Percentiles rank a stretch among this genome's conserved stretches.
Evolutionary conservation across 2,329 filamentous ascomycete species (phyloP).

Genomic region (Coniosporium tulheliwenetii): DNA sequence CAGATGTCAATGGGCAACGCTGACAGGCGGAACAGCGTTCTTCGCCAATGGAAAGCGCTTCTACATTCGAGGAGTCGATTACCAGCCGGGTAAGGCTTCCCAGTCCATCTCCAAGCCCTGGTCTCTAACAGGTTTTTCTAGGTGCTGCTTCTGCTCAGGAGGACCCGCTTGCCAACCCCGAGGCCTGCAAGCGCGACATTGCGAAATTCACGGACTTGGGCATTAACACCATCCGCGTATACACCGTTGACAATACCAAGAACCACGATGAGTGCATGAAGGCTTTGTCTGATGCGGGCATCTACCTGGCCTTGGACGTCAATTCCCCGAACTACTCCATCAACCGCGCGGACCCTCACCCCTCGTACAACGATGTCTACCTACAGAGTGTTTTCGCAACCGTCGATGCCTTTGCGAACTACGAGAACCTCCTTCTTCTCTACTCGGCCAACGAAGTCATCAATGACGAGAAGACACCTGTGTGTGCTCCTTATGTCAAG

Average conservation of each 20-base stretch:
- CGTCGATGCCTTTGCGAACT: slow-evolving; percentile 67
- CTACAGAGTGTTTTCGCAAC: slow-evolving; percentile 78
- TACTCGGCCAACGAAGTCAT: slow-evolving; percentile 72
- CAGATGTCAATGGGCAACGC: slow-evolving; percentile 1
- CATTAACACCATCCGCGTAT: slow-evolving; percentile 83
- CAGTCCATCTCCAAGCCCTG: not conserved
- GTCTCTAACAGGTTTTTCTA: slow-evolving; percentile 2
- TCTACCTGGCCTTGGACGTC: slow-evolving; percentile 84
- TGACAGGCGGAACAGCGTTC: slow-evolving; percentile 32
- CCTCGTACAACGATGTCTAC: slow-evolving; percentile 77
- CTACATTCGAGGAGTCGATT: slow-evolving; percentile 48
- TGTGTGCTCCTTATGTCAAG: slow-evolving; percentile 52
- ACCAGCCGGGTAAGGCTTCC: slow-evolving; percentile 36
- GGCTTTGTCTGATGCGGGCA: slow-evolving; percentile 63
- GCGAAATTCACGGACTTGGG: slow-evolving; percentile 69
- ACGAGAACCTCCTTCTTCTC: slow-evolving; percentile 75
- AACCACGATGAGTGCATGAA: slow-evolving; percentile 79
- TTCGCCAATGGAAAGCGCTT: slow-evolving; percentile 45
- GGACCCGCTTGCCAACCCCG: slow-evolving; percentile 62
- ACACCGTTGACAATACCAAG: slow-evolving; percentile 75
- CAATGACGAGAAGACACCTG: slow-evolving; percentile 45
- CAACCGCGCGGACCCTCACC: slow-evolving; percentile 56
- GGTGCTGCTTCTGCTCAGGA: slow-evolving; percentile 45
- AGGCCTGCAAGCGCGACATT: slow-evolving; percentile 64
- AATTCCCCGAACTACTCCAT: slow-evolving; percentile 85